Base-by-base conservation (phyloP, 1,139 yeast species). In the Candida sp. region DNA sequence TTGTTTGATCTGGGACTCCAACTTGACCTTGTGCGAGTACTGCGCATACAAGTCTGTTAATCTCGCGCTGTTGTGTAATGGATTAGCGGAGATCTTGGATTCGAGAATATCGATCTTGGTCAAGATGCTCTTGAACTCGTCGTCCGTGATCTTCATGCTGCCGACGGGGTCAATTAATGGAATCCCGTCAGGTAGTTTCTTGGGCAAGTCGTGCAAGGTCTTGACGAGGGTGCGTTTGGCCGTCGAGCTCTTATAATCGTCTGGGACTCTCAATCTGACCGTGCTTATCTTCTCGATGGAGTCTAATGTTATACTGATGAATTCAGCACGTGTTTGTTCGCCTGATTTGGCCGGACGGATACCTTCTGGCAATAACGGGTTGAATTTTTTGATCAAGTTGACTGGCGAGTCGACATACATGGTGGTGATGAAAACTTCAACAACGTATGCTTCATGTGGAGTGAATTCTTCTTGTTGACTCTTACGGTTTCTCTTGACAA, bases 151-250 rank as follows among this genome's bases (percentile, higher is more conserved):
- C 66, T 92, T 90, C 98, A 96, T 94, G 64, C 89, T 90, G 54
- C 85, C 88, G 40, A 94, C 78, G 3, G 99, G 99, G 67, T 94
- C 98, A 69, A 94, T 80, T 48, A 85, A 67, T 17, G 98, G 97
- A 37, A 94, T 78, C 1, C 97, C 97, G 66, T 91, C 96, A 7
- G 96, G 93, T 63, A 92, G 86, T 68, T 96, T 83, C 58, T 87
- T 84, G 35, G 85, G 83, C 54, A 92, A 89, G 66, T 92, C 98
- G 53, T 77, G 80, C 63, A 94, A 76, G 12, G 96, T 88, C 66
- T 90, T 90, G 49, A 86, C 83, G 37, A 93, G 84, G 2, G 89
- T 85, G 57, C 84, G 84, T 61, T 87, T 86, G 51, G 94, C 90
- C 51, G 85, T 83, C 25, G 84, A 77, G 39, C 88, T 81, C 65